Evolutionary conservation across 305 asterid species (phyloP), one percentile per base, ranked within the genome.

Genomic region (Ajuga reptans): DNA sequence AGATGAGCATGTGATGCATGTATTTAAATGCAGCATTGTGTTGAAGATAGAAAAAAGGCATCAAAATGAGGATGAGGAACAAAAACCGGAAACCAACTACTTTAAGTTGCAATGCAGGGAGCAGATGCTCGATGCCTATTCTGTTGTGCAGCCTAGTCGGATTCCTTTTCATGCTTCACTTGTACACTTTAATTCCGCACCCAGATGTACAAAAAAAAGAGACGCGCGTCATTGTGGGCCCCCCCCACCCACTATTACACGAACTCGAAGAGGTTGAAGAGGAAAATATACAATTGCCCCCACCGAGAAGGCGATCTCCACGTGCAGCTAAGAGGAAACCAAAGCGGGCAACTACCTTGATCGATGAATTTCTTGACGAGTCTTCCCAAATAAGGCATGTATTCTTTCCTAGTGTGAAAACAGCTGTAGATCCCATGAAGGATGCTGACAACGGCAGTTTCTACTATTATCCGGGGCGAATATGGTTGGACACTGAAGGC

Each of bases 401-500:
- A 16, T 93, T 93, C 79, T 93, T 93, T 60, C 97, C 97, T 33
- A 79, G 75, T 54, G 67, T 50, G 42, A 82, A 75, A 75, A 78
- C 39, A 34, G 90, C 96, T 52, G 49, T 90, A 41, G 88, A 86
- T 79, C 96, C 96, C 51, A 71, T 4, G 69, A 83, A 60, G 68
- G 84, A 53, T 49, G 69, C 43, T 64, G 89, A 78, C 55, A 87
- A 87, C 56, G 85, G 80, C 37, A 84, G 84, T 70, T 71, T 72
- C 29, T 85, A 77, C 77, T 93, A 84, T 77, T 79, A 82, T 78
- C 97, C 99, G 1, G 97, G 89, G 55, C 85, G 87, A 75, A 80
- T 87, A 75, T 93, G 99, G 99, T 74, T 93, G 75, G 99, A 93
- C 78, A 93, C 93, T 29, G 87, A 91, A 63, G 95, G 97, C 63